Conservation (phyloP, 176 grass and related monocot genomes). For the Triticum dicoccoides region DNA sequence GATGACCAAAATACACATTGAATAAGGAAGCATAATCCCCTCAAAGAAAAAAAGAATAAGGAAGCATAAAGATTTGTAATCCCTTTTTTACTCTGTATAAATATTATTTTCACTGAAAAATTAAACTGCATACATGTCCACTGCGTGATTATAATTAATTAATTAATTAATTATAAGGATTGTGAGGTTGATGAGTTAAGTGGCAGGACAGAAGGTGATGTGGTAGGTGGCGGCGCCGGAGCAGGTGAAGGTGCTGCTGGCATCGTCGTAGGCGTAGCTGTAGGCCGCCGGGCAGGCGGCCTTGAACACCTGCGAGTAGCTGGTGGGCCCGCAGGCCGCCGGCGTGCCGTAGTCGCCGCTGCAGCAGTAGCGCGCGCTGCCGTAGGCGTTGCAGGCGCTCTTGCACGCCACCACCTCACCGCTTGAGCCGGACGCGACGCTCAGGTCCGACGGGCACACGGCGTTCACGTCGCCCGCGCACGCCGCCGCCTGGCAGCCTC, state of each 20-base stretch:
- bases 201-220: constrained; percentile 76
- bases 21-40: too few species aligned
- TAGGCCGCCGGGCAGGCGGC: constrained; percentile 69
- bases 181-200: background rate
- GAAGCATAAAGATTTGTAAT: too few species aligned
- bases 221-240: constrained; percentile 39
- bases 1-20: too few species aligned
- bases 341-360: constrained; percentile 70
- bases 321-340: constrained; percentile 55
- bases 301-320: constrained; percentile 87
- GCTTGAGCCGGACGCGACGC: background rate
- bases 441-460: constrained; percentile 62
- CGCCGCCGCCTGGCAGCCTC: background rate
- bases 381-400: constrained; percentile 84
- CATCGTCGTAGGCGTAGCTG: constrained; percentile 92
- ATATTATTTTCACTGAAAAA: too few species aligned
- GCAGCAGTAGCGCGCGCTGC: constrained; percentile 74
- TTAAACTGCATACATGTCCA: too few species aligned
- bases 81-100: too few species aligned
- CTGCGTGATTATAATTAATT: too few species aligned
- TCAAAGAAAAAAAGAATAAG: too few species aligned
- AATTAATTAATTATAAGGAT: too few species aligned
- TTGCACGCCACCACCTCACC: constrained; percentile 53
- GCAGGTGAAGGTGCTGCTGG: constrained; percentile 84
- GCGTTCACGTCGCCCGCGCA: constrained; percentile 64